Evolutionary conservation across 331 rosid genomes (phyloP).

Genomic region (Pyracantha coccinea): DNA sequence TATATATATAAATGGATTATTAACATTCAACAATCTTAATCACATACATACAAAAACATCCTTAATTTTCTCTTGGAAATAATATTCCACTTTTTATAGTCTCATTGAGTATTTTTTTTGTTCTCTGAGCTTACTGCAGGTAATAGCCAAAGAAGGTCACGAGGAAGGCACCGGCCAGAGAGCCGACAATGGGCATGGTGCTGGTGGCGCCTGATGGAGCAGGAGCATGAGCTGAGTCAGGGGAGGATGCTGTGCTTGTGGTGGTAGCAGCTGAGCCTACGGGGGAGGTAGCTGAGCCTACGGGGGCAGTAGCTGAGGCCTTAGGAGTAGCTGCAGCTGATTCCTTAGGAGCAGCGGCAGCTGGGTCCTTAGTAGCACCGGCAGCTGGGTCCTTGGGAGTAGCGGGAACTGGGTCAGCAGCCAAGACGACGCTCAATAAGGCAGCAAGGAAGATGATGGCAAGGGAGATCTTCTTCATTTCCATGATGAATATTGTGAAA

Average conservation of each 20-base stretch:
- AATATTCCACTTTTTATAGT: neutral
- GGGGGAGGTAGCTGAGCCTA: too few relatives aligned
- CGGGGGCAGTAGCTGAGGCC: neutral
- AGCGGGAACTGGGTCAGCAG: neutral
- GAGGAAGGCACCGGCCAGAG: conserved; percentile 37
- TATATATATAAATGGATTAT: too few relatives aligned
- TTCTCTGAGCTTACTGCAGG: conserved; percentile 31
- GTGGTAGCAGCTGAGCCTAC: neutral
- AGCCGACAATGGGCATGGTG: conserved; percentile 23
- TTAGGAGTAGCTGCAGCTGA: neutral
- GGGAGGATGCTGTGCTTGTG: neutral
- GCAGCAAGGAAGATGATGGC: conserved; percentile 30
- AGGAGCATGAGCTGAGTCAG: conserved; percentile 11
- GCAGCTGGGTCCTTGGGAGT: neutral
- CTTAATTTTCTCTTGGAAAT: neutral
- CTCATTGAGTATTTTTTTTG: neutral
- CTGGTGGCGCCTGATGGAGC: conserved; percentile 13
- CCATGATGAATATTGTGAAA: conserved; percentile 18
- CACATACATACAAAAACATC: neutral
- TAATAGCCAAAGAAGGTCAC: conserved; percentile 26
- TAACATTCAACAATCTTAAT: too few relatives aligned
- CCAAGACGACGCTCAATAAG: conserved; percentile 26
- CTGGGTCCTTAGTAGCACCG: neutral
- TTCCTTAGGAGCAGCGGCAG: too few relatives aligned
- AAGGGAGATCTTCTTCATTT: conserved; percentile 40